Base-by-base conservation (phyloP, 129 eudicot species). In the Tanacetum coccineum region DNA sequence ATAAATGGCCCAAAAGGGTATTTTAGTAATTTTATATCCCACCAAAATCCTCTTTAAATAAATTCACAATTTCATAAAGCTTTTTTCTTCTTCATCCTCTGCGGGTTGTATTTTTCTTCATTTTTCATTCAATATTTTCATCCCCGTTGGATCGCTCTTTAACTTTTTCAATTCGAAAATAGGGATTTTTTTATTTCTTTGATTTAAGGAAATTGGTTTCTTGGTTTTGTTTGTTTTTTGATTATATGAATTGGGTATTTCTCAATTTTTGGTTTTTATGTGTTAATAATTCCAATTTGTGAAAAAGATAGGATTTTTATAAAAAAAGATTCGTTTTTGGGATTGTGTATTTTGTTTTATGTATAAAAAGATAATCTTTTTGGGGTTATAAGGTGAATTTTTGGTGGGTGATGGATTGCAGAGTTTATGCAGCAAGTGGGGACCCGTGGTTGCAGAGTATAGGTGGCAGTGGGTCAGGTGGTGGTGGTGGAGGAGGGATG, bases 331-430 rank as follows among this genome's bases (percentile, higher is more conserved):
- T 22, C 1, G 25, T 36, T 36, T 42, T 53, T 63, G 59, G 14
- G 56, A 60, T 66, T 71, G 72, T 68, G 77, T n/a, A 26, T 55
- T 48, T 30, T 63, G 14, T 28, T 67, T 15, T 19, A 26, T 53
- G 4, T 26, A 25, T 28, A 59, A 47, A 25, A 20, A 48, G 17
- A 65, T 13, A 4, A 67, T 30, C n/a, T 52, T 72, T 55, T 10
- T 50, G 18, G 69, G 51, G 13, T 53, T 63, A 67, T 67, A 64
- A 30, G 79, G 76, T 55, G n/a, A n/a, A n/a, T n/a, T n/a, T n/a
- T n/a, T n/a, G n/a, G n/a, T n/a, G n/a, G n/a, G n/a, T 78, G 17
- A 89, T 89, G 96, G 88, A 89, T 69, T 89, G 93, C 73, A 64
- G 82, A 65, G 83, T 83, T 12, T 79, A 49, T 68, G 60, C 80